Base-by-base conservation (phyloP, 352 stramenopile genomes). In the Phytophthora agathidicida region DNA sequence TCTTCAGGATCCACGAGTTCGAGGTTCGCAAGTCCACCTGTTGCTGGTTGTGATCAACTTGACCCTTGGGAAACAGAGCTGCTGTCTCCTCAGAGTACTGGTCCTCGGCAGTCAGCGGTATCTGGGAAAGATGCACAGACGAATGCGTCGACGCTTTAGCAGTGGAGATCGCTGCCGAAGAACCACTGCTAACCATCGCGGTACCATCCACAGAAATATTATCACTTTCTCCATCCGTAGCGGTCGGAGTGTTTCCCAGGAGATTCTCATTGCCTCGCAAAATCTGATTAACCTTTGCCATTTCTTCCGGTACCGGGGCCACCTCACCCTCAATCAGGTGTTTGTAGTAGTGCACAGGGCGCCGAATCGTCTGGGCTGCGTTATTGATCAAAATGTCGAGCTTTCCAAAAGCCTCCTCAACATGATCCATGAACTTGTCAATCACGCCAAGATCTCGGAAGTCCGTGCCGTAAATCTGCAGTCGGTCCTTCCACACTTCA, bases 321-420 rank as follows among this genome's bases (percentile, higher is more conserved):
- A 78, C 67, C 61, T 98, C 92, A 17, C 66, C 73, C 37, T 96
- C 60, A 35, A 98, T 81, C 38, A 97, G 57, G 35, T 91, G 80
- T 54, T 85, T 75, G 75, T 98, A 99, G 71, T 98, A 98, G 32
- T 87, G 83, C 30, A 85, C 78, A 2, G 94, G 94, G n/a, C 94
- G 79, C 33, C 96, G 81, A 37, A 98, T 94, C 3, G 96, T 98
- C 74, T 99, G 96, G 76, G 93, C 98, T 3, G 96, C 96, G 73
- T 99, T 99, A 72, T 98, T 98, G 57, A 98, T 91, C 28, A 99
- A 65, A 24, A 98, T 93, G 71, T 99, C 94, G 28, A 98, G 71
- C 8, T 86, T 77, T 13, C 74, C 71, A 39, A 88, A 80, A 7
- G 66, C 80, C 19, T 56, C 37, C 19, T 80, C 67, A 5, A 99